Evolutionary conservation across 2,329 filamentous ascomycete genomes (phyloP).

Genomic region (Laburnicola sp.): DNA sequence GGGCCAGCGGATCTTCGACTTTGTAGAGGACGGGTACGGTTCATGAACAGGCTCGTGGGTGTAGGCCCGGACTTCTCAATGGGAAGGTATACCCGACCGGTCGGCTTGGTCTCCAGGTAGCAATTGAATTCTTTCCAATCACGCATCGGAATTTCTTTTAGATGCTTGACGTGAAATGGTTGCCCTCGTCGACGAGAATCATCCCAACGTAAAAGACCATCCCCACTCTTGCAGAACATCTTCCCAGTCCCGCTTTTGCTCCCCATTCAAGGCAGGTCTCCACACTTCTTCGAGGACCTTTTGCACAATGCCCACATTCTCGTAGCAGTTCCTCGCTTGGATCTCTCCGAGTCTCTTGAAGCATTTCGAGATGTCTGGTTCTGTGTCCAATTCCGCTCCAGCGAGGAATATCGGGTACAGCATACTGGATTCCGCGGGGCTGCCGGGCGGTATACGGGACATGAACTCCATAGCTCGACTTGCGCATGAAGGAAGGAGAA

Average conservation of each 20-base stretch:
- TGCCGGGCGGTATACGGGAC: constrained; percentile 38
- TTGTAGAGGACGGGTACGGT: too few species aligned
- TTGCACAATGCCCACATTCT: constrained; percentile 39
- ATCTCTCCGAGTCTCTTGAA: constrained; percentile 36
- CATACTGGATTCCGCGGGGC: constrained; percentile 40
- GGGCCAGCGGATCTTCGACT: too few species aligned
- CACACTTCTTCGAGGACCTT: constrained; percentile 43
- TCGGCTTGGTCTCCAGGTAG: too few species aligned
- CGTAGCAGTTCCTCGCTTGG: constrained; percentile 40
- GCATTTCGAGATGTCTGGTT: constrained; percentile 34
- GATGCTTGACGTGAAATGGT: too few species aligned
- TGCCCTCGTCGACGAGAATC: constrained; percentile 1
- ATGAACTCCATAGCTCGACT: constrained; percentile 42
- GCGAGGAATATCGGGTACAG: constrained; percentile 44
- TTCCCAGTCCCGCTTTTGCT: constrained; percentile 38
- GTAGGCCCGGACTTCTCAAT: too few species aligned
- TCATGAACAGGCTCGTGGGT: too few species aligned
- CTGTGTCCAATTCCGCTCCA: constrained; percentile 37
- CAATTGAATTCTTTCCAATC: too few species aligned
- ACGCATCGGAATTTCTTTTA: too few species aligned
- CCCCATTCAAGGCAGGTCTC: constrained; percentile 35
- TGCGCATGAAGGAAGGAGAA: constrained; percentile 33
- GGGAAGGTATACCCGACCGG: too few species aligned
- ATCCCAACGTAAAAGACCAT: constrained; percentile 42
- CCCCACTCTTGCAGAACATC: constrained; percentile 41